These are phyloP conservation scores for Colletotrichum sp. DNA, from an alignment of 2,329 filamentous ascomycete genomes.

Conservation along the genomic window DNA sequence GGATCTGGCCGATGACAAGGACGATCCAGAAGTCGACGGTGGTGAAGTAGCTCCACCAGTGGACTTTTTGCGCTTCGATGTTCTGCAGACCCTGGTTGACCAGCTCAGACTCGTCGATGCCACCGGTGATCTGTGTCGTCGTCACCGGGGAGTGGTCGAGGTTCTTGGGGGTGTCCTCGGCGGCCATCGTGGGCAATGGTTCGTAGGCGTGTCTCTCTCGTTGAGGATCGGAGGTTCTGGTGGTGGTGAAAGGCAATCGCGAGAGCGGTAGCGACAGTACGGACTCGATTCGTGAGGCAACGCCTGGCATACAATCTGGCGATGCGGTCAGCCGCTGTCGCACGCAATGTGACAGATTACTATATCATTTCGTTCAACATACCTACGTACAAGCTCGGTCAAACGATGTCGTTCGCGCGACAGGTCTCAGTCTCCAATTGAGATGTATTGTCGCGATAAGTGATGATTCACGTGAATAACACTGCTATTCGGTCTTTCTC, in stretches of 20 bases:
- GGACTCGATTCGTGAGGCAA: background rate
- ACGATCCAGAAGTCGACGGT: conserved; percentile 91
- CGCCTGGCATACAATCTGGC: conserved; percentile 13
- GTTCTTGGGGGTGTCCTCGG: conserved; percentile 9
- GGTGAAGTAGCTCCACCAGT: conserved; percentile 77
- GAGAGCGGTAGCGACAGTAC: conserved; percentile 19
- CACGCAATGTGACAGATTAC: background rate
- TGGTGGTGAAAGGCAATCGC: conserved; percentile 23
- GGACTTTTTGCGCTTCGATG: conserved; percentile 58
- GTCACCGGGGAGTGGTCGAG: conserved; percentile 13
- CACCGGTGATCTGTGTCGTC: conserved; percentile 22
- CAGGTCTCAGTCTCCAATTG: background rate
- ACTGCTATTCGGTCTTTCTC: conserved; percentile 58
- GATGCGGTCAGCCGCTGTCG: background rate
- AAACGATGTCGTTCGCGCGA: background rate
- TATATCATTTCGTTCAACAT: background rate
- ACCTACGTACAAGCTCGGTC: conserved; percentile 1
- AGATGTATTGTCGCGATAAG: background rate
- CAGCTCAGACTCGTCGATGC: conserved; percentile 36
- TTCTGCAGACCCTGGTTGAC: conserved; percentile 58
- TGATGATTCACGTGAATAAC: background rate
- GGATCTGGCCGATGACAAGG: conserved; percentile 79
- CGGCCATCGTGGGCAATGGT: conserved; percentile 5
- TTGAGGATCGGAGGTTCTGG: conserved; percentile 24
- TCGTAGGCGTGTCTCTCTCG: conserved; percentile 12